Percentiles rank a stretch among this genome's conserved stretches.
These are phyloP conservation scores for Neurospora sp. DNA, from an alignment of 495 filamentous ascomycete species.

Conservation along the genomic window DNA sequence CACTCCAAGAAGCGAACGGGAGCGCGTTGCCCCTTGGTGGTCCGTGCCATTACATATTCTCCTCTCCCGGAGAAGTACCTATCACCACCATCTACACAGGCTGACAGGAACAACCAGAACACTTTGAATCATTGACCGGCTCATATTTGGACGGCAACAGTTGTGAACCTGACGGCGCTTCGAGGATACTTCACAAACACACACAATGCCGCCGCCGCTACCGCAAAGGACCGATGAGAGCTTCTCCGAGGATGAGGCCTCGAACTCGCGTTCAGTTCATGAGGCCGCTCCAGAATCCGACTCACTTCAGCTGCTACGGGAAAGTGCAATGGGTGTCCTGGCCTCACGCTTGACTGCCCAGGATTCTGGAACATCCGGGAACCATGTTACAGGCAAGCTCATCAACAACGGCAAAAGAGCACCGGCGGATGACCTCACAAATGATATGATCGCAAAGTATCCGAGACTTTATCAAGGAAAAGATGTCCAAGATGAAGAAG, in stretches of 20 bases:
- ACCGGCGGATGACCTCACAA: background rate
- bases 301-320: background rate
- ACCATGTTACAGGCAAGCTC: background rate
- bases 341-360: background rate
- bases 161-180: background rate
- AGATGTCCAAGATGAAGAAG: background rate
- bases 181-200: background rate
- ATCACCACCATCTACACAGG: background rate
- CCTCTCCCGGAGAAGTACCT: background rate
- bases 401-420: background rate
- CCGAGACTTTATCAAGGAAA: background rate
- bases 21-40: background rate
- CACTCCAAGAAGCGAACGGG: background rate
- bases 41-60: background rate
- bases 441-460: background rate
- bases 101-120: background rate
- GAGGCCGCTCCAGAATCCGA: background rate
- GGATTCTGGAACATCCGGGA: background rate
- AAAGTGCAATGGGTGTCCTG: background rate
- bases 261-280: background rate
- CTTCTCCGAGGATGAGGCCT: background rate
- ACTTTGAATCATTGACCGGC: background rate
- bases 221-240: background rate
- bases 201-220: background rate
- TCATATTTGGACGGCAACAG: background rate